Evolutionary conservation across 2,329 filamentous ascomycete species (phyloP).

Genomic region (Apiospora aurea): DNA sequence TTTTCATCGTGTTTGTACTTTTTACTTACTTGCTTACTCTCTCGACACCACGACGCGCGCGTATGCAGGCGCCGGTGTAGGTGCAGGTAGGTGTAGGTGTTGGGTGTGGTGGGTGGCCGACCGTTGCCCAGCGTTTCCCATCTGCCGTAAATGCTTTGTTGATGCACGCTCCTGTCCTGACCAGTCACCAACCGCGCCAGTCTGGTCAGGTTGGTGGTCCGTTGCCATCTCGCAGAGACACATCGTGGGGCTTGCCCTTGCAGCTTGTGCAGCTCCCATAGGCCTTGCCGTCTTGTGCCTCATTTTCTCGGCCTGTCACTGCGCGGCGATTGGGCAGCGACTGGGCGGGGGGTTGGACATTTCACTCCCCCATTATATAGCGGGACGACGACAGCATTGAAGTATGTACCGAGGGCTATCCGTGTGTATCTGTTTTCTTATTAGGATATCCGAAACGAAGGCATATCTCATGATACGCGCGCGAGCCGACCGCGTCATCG

Average conservation of each 20-base stretch:
- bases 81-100: background rate
- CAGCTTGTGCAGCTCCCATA: background rate
- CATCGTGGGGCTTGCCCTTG: constrained; percentile 7
- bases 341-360: constrained; percentile 20
- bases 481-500: background rate
- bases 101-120: background rate
- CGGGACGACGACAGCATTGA: background rate
- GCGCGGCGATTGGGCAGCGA: constrained; percentile 5
- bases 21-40: background rate
- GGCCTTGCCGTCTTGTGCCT: background rate
- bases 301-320: background rate
- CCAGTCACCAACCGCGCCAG: background rate
- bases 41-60: background rate
- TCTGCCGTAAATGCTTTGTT: constrained; percentile 7
- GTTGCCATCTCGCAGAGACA: constrained; percentile 2
- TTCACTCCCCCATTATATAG: background rate
- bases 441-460: background rate
- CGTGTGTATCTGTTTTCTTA: constrained; percentile 1
- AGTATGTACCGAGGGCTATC: background rate
- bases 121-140: constrained; percentile 12
- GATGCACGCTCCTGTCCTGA: constrained; percentile 1
- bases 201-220: constrained; percentile 7
- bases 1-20: background rate
- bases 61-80: background rate
- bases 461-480: background rate